Conservation (phyloP, 179 eudicot genomes). For the Carnegiea gigantea region DNA sequence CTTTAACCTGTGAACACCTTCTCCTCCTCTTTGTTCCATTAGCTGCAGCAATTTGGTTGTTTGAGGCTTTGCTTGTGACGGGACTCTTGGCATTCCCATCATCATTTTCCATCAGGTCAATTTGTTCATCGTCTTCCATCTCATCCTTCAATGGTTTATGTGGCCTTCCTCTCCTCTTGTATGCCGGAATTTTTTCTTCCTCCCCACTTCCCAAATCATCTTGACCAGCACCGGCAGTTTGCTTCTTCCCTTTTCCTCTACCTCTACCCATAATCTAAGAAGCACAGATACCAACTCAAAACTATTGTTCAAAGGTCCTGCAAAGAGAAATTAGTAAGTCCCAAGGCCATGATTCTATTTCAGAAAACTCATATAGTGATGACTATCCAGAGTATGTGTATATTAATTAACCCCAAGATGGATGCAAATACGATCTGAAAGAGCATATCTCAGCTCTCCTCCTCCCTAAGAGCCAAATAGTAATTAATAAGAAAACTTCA, state of each 20-base stretch:
- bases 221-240: conserved; percentile 15
- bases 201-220: conserved; percentile 48
- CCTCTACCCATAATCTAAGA: conserved; percentile 46
- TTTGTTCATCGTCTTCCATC: conserved; percentile 25
- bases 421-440: background rate
- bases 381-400: background rate
- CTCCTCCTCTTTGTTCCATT: conserved; percentile 47
- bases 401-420: background rate
- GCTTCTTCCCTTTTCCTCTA: conserved; percentile 48
- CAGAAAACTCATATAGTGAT: background rate
- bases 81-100: conserved; percentile 25
- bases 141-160: conserved; percentile 47
- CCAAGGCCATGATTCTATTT: background rate
- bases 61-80: conserved; percentile 28
- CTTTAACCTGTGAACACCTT: conserved; percentile 32
- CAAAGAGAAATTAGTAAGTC: conserved; percentile 11
- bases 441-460: background rate
- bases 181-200: conserved; percentile 48
- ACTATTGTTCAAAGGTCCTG: conserved; percentile 40
- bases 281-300: background rate
- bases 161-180: conserved; percentile 58
- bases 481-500: background rate
- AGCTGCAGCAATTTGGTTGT: conserved; percentile 28
- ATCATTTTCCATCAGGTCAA: conserved; percentile 22
- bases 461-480: background rate